Evolutionary conservation across 2,329 filamentous ascomycete species (phyloP).

Genomic region (Fusarium sp.): DNA sequence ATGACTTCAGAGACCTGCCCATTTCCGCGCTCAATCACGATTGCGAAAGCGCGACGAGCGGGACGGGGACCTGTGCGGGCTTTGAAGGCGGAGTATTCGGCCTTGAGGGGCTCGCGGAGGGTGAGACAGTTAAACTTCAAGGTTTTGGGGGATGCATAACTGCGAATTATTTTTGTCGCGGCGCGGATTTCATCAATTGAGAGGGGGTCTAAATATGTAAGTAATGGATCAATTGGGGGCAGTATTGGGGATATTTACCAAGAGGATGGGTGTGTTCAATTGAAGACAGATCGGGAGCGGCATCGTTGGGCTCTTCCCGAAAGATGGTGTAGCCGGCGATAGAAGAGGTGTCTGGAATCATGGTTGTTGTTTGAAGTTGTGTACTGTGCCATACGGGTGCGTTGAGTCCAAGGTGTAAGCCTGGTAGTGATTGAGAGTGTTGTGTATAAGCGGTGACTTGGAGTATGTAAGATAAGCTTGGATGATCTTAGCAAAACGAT

Average conservation of each 20-base stretch:
- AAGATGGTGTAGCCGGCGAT: slow-evolving; percentile 60
- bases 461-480: too few species aligned
- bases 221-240: not conserved
- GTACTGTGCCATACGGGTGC: slow-evolving; percentile 46
- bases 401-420: not conserved
- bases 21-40: slow-evolving; percentile 57
- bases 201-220: slow-evolving; percentile 56
- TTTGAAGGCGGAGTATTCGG: slow-evolving; percentile 71
- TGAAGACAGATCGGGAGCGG: slow-evolving; percentile 50
- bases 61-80: slow-evolving; percentile 58
- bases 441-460: too few species aligned
- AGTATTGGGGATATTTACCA: slow-evolving; percentile 40
- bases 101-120: slow-evolving; percentile 72
- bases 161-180: slow-evolving; percentile 61
- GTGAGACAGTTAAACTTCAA: slow-evolving; percentile 72
- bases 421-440: not conserved
- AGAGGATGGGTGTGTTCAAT: slow-evolving; percentile 52
- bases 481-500: not conserved
- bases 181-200: slow-evolving; percentile 64
- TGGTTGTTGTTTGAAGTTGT: slow-evolving; percentile 49
- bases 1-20: slow-evolving; percentile 61
- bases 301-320: slow-evolving; percentile 55
- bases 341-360: slow-evolving; percentile 56
- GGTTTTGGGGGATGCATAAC: slow-evolving; percentile 47
- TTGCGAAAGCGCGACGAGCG: slow-evolving; percentile 62